Evolutionary conservation across 257 asterid species (phyloP).

Genomic region (Parsonsia alboflavescens): DNA sequence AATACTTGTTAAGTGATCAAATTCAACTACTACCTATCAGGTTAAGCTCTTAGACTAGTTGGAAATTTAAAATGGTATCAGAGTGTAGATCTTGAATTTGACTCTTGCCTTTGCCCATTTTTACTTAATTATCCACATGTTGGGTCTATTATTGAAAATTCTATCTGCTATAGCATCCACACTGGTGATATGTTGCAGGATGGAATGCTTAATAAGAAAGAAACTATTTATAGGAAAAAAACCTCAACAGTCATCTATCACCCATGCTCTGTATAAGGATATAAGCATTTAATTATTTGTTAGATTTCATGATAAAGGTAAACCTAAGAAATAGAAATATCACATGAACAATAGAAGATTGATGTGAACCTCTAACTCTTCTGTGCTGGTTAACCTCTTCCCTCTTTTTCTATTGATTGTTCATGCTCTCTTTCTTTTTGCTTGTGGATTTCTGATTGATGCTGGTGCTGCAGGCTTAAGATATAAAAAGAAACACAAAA

Average conservation of each 20-base stretch:
- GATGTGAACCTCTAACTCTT: background rate
- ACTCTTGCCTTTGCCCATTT: too few species aligned
- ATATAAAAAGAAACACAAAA: background rate
- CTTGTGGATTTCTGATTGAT: background rate
- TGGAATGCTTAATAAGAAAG: too few species aligned
- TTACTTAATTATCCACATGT: too few species aligned
- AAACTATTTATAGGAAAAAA: background rate
- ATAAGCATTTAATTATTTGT: background rate
- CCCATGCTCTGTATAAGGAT: background rate
- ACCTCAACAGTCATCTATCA: background rate
- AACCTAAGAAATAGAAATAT: background rate
- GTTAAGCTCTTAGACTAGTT: too few species aligned
- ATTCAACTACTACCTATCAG: too few species aligned
- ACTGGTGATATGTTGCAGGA: too few species aligned
- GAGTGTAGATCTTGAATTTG: too few species aligned
- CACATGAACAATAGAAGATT: background rate
- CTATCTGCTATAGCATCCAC: too few species aligned
- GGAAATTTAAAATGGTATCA: too few species aligned
- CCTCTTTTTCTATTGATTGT: background rate
- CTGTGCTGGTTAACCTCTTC: background rate
- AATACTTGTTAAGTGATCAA: too few species aligned
- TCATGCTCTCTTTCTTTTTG: background rate
- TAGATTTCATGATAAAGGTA: background rate
- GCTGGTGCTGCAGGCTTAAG: background rate
- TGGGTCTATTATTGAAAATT: too few species aligned